Evolutionary conservation across 805 yeast genomes (phyloP).

Genomic region (Candida takata): DNA sequence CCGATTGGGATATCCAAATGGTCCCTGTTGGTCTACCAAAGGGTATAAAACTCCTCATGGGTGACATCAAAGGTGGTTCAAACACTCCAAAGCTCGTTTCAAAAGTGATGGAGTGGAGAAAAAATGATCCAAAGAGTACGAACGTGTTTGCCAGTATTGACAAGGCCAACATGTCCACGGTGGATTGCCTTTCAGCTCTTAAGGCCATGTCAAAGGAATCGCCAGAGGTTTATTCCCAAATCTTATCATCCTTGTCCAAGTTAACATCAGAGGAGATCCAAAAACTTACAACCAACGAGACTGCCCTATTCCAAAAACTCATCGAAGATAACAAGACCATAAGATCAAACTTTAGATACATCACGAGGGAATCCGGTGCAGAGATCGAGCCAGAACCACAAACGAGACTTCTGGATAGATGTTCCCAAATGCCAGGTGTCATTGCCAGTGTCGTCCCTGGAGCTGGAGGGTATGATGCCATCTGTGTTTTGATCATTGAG

Average conservation of each 20-base stretch:
- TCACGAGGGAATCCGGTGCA: conserved; percentile 67
- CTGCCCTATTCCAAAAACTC: conserved; percentile 28
- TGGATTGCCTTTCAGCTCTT: conserved; percentile 39
- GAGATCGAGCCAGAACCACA: conserved; percentile 85
- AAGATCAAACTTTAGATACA: conserved; percentile 47
- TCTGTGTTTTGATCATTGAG: conserved; percentile 60
- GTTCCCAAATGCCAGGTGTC: conserved; percentile 59
- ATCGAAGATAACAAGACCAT: conserved; percentile 39
- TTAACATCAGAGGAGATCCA: conserved; percentile 9
- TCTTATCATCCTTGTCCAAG: conserved; percentile 17
- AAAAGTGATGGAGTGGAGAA: conserved; percentile 64
- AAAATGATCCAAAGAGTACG: conserved; percentile 42
- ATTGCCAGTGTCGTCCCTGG: conserved; percentile 98
- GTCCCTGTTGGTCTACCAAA: conserved; percentile 58
- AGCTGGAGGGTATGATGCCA: conserved; percentile 97
- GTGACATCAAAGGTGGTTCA: conserved; percentile 88
- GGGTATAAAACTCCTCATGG: conserved; percentile 71
- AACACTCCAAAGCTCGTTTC: conserved; percentile 89
- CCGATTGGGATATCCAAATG: conserved; percentile 57
- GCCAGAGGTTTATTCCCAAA: conserved; percentile 30
- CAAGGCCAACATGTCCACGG: conserved; percentile 49
- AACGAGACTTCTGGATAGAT: conserved; percentile 57
- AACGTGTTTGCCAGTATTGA: conserved; percentile 51
- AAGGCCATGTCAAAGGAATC: conserved; percentile 25
- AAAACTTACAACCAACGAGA: neutral